Conservation (phyloP, 345 rosid genomes). For the Eucalyptus sp. region DNA sequence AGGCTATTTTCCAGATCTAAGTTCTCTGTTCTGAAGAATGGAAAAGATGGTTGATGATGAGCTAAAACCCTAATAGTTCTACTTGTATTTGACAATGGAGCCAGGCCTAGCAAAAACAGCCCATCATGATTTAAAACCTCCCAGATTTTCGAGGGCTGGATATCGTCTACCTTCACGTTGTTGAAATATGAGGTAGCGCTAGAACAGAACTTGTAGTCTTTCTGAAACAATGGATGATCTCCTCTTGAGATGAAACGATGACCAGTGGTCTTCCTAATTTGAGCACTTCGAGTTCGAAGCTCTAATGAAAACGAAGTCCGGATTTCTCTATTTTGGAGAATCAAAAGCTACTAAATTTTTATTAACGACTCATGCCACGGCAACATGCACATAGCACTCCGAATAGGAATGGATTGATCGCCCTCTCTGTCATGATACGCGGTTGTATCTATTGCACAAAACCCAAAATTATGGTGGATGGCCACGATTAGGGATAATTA, state of each 20-base stretch:
- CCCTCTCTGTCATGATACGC: neutral
- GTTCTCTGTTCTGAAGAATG: neutral
- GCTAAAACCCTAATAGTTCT: neutral
- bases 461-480: neutral
- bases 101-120: neutral
- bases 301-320: neutral
- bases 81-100: neutral
- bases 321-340: neutral
- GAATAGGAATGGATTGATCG: neutral
- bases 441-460: neutral
- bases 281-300: neutral
- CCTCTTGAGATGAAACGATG: neutral
- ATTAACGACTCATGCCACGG: neutral
- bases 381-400: neutral
- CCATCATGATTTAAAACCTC: neutral
- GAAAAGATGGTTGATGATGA: neutral
- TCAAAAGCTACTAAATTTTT: neutral
- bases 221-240: neutral
- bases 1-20: neutral
- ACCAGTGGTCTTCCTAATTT: neutral
- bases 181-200: neutral
- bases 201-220: neutral
- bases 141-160: neutral
- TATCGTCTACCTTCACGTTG: neutral
- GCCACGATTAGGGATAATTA: neutral